Evolutionary conservation across 768 basidiomycete species (phyloP), one percentile per base, ranked within the genome.

Genomic region (Mycena vitilis): DNA sequence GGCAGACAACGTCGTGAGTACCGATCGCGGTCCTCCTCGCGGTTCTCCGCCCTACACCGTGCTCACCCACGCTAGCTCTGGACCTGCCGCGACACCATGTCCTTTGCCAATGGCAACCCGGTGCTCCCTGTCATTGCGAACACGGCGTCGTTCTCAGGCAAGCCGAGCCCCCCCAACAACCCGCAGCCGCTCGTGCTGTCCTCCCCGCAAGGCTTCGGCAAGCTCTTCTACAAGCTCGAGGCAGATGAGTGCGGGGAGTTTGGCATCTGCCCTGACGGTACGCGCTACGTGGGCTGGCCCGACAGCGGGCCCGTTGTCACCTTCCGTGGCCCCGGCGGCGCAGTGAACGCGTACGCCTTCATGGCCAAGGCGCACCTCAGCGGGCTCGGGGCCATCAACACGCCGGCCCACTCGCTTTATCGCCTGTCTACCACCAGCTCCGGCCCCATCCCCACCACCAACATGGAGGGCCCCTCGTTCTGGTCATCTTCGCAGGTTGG

Each of bases 201-300:
- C 4, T 57, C 64, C 8, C 69, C 69, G 4, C 61, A 65, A 38
- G 60, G 54, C 12, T 66, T 65, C 58, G 55, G 65, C 45, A 18
- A 60, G n/a, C 49, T 36, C 12, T 71, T 49, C 52, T 66, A 54
- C 57, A 49, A 42, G 36, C 65, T 71, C 47, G 69, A 71, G 23
- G 20, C 56, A 15, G 70, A 71, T 47, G 65, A 71, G 30, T 71
- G 70, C n/a, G 65, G 65, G 10, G 2, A 22, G 40, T 48, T 10
- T 25, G 70, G 70, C 1, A 10, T n/a, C 9, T 67, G 70, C 58
- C 49, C 56, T 52, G 65, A 71, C 47, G 62, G 62, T 0, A 67
- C 65, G 42, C 65, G 70, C 7, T 71, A 65, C 65, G 70, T 71
- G 4, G 70, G 70, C 30, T 67, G 70, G 70, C 70, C 70, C 4